Evolutionary conservation across 495 filamentous ascomycete genomes (phyloP), one percentile per base, ranked within the genome.

Genomic region (Extremus antarcticus): DNA sequence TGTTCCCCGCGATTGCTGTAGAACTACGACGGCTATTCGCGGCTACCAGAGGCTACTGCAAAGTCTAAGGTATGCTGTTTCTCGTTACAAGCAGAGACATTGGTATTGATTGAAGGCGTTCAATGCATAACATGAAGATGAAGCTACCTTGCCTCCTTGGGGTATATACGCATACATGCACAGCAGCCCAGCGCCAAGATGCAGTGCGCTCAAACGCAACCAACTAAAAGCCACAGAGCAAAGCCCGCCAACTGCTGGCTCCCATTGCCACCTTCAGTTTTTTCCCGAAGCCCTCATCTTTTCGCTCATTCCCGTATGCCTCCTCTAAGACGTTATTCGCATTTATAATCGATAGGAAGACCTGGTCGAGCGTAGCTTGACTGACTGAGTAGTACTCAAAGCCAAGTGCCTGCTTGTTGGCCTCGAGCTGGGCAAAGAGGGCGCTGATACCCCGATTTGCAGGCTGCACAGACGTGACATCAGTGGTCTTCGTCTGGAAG

Each of bases 311-410:
- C 2, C 43, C 67, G 54, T 81, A 84, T 53, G 86, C 84, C 71
- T 91, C 88, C 69, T 94, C 89, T 51, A 76, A 68, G 1, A 94
- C 78, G 68, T 87, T 78, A 66, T 91, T 84, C 66, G 77, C 76
- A 17, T 80, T 79, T 0, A 92, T 87, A 57, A 94, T 88, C 39
- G 71, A 79, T 71, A 95, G 70, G 69, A 95, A 95, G 0, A 94
- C 87, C 71, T 92, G 85, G 68, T 94, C 89, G 55, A 94, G 73
- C 32, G 86, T 90, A 48, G 87, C 89, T 57, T 85, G 86, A 46
- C 77, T 83, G 59, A 90, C 85, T 45, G 82, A 85, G 65, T 86
- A 94, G 65, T 87, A 85, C 70, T 86, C 83, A 24, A 92, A 73
- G 0, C 86, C 84, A 43, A 91, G 63, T 17, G 66, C 66, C 24